A percentile compares a stretch with the other conserved stretches of the same genome.
phyloP scores from a whole-genome alignment of 495 filamentous ascomycete species.

The Neurospora sp. region DNA sequence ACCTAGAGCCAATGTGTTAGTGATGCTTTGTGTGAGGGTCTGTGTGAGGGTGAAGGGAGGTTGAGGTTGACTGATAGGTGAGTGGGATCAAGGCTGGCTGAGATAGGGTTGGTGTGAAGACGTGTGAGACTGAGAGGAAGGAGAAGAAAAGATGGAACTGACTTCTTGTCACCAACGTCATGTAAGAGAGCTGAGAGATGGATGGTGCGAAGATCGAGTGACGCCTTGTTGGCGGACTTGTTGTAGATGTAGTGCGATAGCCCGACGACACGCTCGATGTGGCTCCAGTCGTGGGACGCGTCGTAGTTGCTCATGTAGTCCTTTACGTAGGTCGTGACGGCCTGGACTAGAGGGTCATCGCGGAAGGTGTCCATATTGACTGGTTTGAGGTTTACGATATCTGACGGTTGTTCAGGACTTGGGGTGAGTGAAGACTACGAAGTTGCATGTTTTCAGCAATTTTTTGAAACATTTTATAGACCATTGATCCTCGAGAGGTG shows the following conservation, averaged over 20 bases:
- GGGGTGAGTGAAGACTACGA: not conserved
- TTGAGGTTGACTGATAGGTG: not conserved
- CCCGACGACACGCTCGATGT: slow-evolving; percentile 68
- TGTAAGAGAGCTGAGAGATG: slow-evolving; percentile 71
- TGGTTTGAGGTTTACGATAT: too few species aligned
- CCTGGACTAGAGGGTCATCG: slow-evolving; percentile 32
- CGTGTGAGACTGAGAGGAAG: not conserved
- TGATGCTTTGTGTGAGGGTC: not conserved
- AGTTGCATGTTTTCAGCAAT: not conserved
- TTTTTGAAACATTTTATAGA: not conserved
- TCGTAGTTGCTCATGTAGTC: slow-evolving; percentile 75
- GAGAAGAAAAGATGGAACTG: too few species aligned
- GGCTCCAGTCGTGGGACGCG: slow-evolving; percentile 73
- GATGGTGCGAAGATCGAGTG: slow-evolving; percentile 44
- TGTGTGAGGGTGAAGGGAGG: not conserved
- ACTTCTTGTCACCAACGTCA: slow-evolving; percentile 78
- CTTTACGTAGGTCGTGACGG: slow-evolving; percentile 49
- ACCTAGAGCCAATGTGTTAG: slow-evolving; percentile 22
- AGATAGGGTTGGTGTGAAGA: not conserved
- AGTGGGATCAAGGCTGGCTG: not conserved
- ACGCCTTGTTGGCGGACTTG: slow-evolving; percentile 28
- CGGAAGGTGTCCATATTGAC: slow-evolving; percentile 16
- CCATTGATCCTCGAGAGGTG: not conserved
- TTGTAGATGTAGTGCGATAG: slow-evolving; percentile 54
- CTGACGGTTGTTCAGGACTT: too few species aligned